Evolutionary conservation across 306 rosid genomes (phyloP), one percentile per base, ranked within the genome.

Genomic region (Medicago ruthenica): DNA sequence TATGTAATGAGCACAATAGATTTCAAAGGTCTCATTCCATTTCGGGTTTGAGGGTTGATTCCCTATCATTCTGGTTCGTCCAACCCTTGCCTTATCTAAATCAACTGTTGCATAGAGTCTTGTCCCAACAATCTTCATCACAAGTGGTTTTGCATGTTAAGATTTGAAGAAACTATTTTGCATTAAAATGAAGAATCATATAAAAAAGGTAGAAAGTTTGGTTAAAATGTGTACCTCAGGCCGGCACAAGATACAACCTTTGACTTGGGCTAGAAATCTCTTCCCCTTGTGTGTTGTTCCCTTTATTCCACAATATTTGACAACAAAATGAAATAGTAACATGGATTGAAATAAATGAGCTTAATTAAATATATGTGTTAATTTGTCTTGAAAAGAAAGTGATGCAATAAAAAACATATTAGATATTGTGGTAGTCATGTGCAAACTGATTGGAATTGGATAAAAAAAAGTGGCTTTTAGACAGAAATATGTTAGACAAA

Each of bases 71-170:
- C 86, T 80, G 0, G 96, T 95, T 9, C 84, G 51, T 2, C 82
- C 90, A 15, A 85, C 91, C 39, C 96, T 81, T 3, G 92, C 92
- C 71, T 82, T 90, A 14, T 86, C 99, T 41, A 92, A 81, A 88
- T 95, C 97, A 45, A 95, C 84, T 42, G 96, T 85, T 75, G 99
- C 96, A 80, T 95, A 90, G 27, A 90, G 85, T 77, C 86, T 81
- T 9, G 89, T 76, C 27, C 93, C 97, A 48, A 82, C 85, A 71
- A 90, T 83, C 97, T 95, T 55, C 81, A 70, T 76, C 12, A 42
- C 13, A 61, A 61, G 44, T 7, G 27, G 41, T 50, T 47, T 64
- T 69, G 36, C 69, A 24, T 70, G 67, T 67, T 44, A n/a, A 11
- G 45, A 48, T 62, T 2, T 24, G 18, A 39, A 57, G 11, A 22